Evolutionary conservation across 306 rosid genomes (phyloP).

Genomic region (Oemleria cerasiformis): DNA sequence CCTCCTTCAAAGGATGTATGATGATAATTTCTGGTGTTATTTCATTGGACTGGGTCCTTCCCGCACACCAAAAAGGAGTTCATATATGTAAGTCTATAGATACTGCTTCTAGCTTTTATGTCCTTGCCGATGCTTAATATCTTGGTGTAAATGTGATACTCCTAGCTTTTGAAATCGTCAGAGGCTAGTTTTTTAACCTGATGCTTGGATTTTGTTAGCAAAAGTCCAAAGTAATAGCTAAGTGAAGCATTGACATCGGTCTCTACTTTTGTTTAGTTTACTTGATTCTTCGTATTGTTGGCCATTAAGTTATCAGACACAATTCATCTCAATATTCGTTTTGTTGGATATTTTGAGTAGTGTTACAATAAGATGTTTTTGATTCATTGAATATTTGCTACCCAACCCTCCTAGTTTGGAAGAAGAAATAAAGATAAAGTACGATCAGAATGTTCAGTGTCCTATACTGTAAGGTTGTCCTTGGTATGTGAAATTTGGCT

Average conservation of each 20-base stretch:
- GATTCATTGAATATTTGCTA: background rate
- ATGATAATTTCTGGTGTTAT: background rate
- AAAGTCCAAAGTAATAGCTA: background rate
- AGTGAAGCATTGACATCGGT: background rate
- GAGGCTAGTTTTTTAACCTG: background rate
- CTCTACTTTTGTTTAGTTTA: background rate
- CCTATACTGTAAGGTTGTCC: background rate
- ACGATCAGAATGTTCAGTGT: background rate
- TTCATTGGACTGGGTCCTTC: background rate
- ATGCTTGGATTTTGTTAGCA: background rate
- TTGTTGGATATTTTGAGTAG: background rate
- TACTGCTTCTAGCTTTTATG: background rate
- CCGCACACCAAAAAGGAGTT: background rate
- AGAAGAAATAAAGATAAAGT: conserved; percentile 3
- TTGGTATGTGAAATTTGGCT: background rate
- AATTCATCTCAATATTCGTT: background rate
- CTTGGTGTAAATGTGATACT: background rate
- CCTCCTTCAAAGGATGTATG: background rate
- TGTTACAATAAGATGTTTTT: background rate
- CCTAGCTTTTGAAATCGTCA: background rate
- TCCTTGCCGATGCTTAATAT: background rate
- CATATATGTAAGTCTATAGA: background rate
- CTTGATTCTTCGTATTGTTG: background rate
- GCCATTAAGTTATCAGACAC: background rate
- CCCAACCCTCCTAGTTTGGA: background rate